A percentile compares a stretch with the other conserved stretches of the same genome.
Evolutionary conservation across 2,329 filamentous ascomycete species (phyloP).

Genomic region (Stagonosporopsis tanaceti): DNA sequence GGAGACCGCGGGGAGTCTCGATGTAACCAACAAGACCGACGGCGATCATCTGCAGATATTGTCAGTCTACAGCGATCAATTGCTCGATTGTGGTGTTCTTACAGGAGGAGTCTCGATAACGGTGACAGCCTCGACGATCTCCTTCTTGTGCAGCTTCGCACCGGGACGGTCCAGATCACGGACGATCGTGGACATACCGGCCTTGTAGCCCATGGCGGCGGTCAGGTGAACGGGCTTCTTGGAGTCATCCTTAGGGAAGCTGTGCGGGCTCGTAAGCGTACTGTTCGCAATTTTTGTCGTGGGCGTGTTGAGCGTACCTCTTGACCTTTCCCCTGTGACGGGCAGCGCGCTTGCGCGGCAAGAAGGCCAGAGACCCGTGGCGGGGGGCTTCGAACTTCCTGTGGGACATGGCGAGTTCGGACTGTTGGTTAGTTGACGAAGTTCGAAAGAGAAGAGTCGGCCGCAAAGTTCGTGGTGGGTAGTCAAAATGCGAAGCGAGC

Average conservation of each 20-base stretch:
- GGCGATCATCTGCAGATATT: slow-evolving; percentile 85
- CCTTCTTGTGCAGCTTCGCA: slow-evolving; percentile 96
- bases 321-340: slow-evolving; percentile 98
- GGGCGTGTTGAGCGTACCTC: slow-evolving; percentile 73
- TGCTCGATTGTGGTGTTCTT: slow-evolving; percentile 75
- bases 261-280: slow-evolving; percentile 52
- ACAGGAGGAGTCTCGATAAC: slow-evolving; percentile 65
- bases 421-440: slow-evolving; percentile 44
- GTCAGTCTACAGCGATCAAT: slow-evolving; percentile 33
- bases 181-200: slow-evolving; percentile 99
- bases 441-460: slow-evolving; percentile 8
- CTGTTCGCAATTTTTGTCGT: slow-evolving; percentile 27
- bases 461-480: slow-evolving; percentile 8
- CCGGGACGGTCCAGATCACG: slow-evolving; percentile 98
- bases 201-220: slow-evolving; percentile 99
- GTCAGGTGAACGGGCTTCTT: slow-evolving; percentile 99
- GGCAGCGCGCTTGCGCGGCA: slow-evolving; percentile 81
- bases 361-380: slow-evolving; percentile 76
- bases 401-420: slow-evolving; percentile 61
- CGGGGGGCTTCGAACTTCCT: slow-evolving; percentile 86
- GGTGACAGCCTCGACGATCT: slow-evolving; percentile 54
- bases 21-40: slow-evolving; percentile 99
- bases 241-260: slow-evolving; percentile 99
- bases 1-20: slow-evolving; percentile 98
- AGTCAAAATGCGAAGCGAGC: neutral